Percentiles rank a stretch among this genome's conserved stretches.
Evolutionary conservation across 495 filamentous ascomycete species (phyloP).

Genomic region (Platismatia glauca): DNA sequence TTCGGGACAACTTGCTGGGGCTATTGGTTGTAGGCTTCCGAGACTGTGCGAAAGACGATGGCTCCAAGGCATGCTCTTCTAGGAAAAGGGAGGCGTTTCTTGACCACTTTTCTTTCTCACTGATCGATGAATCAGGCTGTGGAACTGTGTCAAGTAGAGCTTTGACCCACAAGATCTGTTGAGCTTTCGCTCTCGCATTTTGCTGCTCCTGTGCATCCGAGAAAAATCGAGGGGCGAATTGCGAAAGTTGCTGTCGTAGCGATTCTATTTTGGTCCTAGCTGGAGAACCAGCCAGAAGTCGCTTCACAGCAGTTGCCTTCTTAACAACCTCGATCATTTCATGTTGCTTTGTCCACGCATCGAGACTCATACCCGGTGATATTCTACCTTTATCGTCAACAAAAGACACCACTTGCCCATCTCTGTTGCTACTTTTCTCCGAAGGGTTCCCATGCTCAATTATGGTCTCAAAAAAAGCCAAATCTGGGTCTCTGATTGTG

Average conservation of each 20-base stretch:
- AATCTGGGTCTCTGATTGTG: background rate
- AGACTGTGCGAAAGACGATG: background rate
- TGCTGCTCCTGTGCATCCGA: background rate
- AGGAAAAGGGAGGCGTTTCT: background rate
- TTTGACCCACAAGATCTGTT: background rate
- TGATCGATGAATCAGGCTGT: background rate
- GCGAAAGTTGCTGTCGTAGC: background rate
- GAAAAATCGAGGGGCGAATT: background rate
- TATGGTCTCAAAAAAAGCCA: background rate
- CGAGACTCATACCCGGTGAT: background rate
- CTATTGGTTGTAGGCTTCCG: background rate
- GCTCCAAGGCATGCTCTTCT: background rate
- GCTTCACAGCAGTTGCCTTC: constrained; percentile 2
- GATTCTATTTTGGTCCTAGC: background rate
- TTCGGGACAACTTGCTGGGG: background rate
- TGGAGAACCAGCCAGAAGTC: background rate
- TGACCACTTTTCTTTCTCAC: background rate
- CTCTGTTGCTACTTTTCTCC: background rate
- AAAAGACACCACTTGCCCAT: background rate
- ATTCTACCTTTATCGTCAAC: background rate
- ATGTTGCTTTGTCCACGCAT: background rate
- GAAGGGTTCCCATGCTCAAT: background rate
- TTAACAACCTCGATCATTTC: background rate
- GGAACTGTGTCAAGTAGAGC: background rate
- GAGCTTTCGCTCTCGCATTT: background rate